Base-by-base conservation (phyloP, 2,329 filamentous ascomycete genomes). In the Aspergillus aculeatus region DNA sequence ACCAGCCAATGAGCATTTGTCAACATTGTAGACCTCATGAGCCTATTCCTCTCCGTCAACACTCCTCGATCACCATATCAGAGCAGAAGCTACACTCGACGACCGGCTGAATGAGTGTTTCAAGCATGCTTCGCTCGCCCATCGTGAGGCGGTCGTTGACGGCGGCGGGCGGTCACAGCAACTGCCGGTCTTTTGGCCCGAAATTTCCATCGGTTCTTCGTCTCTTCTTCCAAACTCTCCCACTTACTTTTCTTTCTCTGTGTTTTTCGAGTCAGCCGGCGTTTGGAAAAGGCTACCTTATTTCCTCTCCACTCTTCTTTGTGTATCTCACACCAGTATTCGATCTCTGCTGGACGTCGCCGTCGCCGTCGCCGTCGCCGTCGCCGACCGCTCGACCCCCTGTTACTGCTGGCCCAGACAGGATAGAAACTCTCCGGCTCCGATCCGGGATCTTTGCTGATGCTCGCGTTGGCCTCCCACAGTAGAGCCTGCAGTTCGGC, bases 401-500 rank as follows among this genome's bases (percentile, higher is more conserved):
- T n/a, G 32, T 38, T 59, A 50, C 57, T 54, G 51, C 55, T 58
- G 54, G 47, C 48, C 53, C 57, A 62, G 59, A 62, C 59, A 51
- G 57, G 62, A 47, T 61, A 44, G 38, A 44, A 44, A 44, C 14
- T 61, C 58, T 56, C 58, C 59, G 58, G 64, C 62, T 59, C 62
- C 57, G 63, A 65, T 64, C 62, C 59, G 62, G 52, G 38, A 63
- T 62, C 62, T 63, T 62, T 64, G 64, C 65, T 63, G 65, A 75
- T 76, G 74, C 67, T 71, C 63, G 50, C 68, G 63, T 65, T 71
- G 66, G 71, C 62, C 58, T 56, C 69, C 51, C 58, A 66, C 23
- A 56, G 66, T 68, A 67, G 71, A 70, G 68, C 69, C 70, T 72
- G 70, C 72, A 71, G 68, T 68, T 58, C 66, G 54, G 61, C 68